Conservation (phyloP, 139 green algal genomes). For the Asterochloris sp. region DNA sequence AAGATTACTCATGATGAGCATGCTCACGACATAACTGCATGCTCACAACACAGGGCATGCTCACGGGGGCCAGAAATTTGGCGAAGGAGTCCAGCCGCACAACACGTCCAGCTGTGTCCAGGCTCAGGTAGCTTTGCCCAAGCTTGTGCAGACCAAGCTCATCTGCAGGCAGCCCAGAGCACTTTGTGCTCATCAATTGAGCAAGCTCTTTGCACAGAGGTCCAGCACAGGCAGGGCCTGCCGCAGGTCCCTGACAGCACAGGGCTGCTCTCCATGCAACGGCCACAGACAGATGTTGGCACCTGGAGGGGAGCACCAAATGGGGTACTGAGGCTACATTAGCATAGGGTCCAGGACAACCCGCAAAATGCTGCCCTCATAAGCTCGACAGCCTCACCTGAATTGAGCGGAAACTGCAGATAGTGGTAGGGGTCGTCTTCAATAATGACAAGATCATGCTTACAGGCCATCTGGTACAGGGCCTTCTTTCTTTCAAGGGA, state of each 20-base stretch:
- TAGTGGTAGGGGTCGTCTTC: constrained; percentile 32
- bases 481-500: constrained; percentile 1
- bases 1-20: no score
- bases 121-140: constrained; percentile 11
- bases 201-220: no score
- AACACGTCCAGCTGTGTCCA: constrained; percentile 25
- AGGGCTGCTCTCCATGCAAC: not conserved
- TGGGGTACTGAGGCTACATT: not conserved
- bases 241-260: not conserved
- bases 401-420: constrained; percentile 9
- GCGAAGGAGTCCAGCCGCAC: constrained; percentile 18
- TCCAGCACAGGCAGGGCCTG: not conserved
- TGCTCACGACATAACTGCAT: not conserved
- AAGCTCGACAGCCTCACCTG: not conserved
- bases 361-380: not conserved
- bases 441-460: constrained; percentile 26
- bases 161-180: constrained; percentile 1
- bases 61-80: constrained; percentile 19
- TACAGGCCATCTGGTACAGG: constrained; percentile 10
- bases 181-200: not conserved
- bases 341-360: not conserved
- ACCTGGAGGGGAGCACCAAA: not conserved
- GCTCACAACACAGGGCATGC: not conserved
- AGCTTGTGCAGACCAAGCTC: constrained; percentile 1
- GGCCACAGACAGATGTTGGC: not conserved